These are phyloP conservation scores for Malassezia vespertilionis DNA, from an alignment of 1,284 basidiomycete species.

Conservation along the genomic window DNA sequence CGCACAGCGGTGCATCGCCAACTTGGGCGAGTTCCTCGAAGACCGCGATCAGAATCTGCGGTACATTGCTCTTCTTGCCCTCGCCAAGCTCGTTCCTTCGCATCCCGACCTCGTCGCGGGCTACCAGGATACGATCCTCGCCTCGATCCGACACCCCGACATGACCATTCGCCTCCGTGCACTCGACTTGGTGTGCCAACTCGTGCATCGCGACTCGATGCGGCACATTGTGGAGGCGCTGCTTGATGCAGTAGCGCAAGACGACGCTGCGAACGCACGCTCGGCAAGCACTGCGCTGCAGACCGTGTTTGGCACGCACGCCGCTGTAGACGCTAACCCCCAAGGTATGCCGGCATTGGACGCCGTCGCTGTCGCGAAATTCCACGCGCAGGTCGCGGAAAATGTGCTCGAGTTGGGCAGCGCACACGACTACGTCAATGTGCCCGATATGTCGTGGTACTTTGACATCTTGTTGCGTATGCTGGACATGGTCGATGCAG, in stretches of 20 bases:
- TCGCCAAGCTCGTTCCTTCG: conserved; percentile 87
- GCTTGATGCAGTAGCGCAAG: conserved; percentile 58
- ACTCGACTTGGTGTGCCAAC: conserved; percentile 80
- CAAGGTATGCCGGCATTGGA: conserved; percentile 23
- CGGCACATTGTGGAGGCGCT: conserved; percentile 80
- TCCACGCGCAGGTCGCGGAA: conserved; percentile 68
- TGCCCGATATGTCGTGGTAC: conserved; percentile 93
- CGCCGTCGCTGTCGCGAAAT: conserved; percentile 54
- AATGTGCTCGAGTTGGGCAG: conserved; percentile 73
- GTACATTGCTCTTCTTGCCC: conserved; percentile 86
- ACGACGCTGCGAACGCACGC: not conserved
- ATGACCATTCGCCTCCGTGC: conserved; percentile 90
- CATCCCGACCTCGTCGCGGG: conserved; percentile 82
- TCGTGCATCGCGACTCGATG: conserved; percentile 70
- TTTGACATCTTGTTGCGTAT: conserved; percentile 62
- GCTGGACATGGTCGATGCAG: conserved; percentile 58
- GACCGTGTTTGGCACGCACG: not conserved
- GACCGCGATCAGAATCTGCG: conserved; percentile 88
- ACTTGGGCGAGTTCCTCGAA: conserved; percentile 79
- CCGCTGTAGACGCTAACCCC: not conserved
- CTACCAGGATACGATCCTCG: conserved; percentile 81
- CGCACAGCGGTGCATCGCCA: conserved; percentile 79
- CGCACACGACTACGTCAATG: conserved; percentile 69
- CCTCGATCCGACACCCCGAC: conserved; percentile 82
- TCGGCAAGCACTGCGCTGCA: conserved; percentile 39